Evolutionary conservation across 2,329 filamentous ascomycete species (phyloP).

Genomic region (Xylaria sp.): DNA sequence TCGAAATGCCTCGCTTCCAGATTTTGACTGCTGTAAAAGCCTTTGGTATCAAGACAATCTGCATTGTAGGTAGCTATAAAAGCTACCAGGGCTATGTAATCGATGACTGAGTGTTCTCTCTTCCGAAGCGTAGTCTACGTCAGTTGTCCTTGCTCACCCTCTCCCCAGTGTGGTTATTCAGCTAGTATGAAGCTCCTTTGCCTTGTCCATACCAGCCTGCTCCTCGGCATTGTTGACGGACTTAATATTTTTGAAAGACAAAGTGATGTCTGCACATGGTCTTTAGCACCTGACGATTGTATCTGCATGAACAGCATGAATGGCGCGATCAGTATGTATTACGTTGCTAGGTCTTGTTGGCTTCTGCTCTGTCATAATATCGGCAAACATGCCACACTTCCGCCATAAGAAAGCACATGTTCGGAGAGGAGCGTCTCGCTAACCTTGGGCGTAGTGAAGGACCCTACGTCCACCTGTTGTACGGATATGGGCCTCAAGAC

Average conservation of each 20-base stretch:
- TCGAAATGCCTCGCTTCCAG: slow-evolving; percentile 1
- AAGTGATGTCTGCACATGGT: slow-evolving; percentile 32
- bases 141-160: neutral
- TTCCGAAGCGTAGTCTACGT: neutral
- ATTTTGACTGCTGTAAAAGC: neutral
- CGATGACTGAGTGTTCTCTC: neutral
- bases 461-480: slow-evolving; percentile 31
- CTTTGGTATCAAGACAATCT: neutral
- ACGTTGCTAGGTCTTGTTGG: neutral
- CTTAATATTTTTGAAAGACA: slow-evolving; percentile 35
- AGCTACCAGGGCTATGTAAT: neutral
- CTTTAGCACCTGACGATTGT: slow-evolving; percentile 33
- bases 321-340: slow-evolving; percentile 34
- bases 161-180: neutral
- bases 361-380: neutral
- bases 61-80: slow-evolving; percentile 4
- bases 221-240: slow-evolving; percentile 6
- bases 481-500: slow-evolving; percentile 35
- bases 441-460: slow-evolving; percentile 23
- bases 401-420: neutral
- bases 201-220: slow-evolving; percentile 7
- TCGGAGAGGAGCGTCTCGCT: neutral
- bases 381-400: neutral
- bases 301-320: slow-evolving; percentile 39
- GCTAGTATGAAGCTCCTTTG: slow-evolving; percentile 19